phyloP scores from a whole-genome alignment of 495 filamentous ascomycete species.

The Aspergillus haitiensis region DNA sequence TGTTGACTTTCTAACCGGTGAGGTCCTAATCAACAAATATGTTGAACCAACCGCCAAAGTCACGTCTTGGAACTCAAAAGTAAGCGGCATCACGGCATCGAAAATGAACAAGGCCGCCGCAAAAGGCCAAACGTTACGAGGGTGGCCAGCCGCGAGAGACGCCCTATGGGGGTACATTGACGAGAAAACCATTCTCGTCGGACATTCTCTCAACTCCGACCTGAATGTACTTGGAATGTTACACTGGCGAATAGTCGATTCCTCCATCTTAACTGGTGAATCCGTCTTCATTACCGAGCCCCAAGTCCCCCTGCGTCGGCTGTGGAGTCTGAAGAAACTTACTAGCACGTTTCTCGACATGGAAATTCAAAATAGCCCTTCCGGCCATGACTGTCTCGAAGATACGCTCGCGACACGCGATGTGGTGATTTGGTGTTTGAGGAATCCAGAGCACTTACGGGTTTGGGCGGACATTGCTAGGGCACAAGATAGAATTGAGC shows the following conservation, averaged over 20 bases:
- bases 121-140: slow-evolving; percentile 35
- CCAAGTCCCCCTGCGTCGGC: slow-evolving; percentile 10
- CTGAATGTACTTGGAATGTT: slow-evolving; percentile 45
- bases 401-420: slow-evolving; percentile 43
- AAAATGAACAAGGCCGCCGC: slow-evolving; percentile 33
- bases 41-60: slow-evolving; percentile 38
- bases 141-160: slow-evolving; percentile 41
- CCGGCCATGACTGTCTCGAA: slow-evolving; percentile 42
- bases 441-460: slow-evolving; percentile 26
- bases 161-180: slow-evolving; percentile 42
- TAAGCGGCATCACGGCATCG: slow-evolving; percentile 37
- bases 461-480: slow-evolving; percentile 27
- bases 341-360: slow-evolving; percentile 29
- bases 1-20: slow-evolving; percentile 51
- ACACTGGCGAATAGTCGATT: slow-evolving; percentile 45
- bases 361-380: slow-evolving; percentile 33
- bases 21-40: slow-evolving; percentile 44
- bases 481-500: slow-evolving; percentile 7
- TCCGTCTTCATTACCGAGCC: slow-evolving; percentile 21
- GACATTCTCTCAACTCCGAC: slow-evolving; percentile 46
- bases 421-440: slow-evolving; percentile 39
- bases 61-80: slow-evolving; percentile 35
- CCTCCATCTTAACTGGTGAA: slow-evolving; percentile 30
- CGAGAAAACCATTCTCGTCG: slow-evolving; percentile 46
- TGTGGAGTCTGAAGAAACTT: slow-evolving; percentile 36